phyloP scores from a whole-genome alignment of 495 filamentous ascomycete genomes.

The Neurospora sp. region DNA sequence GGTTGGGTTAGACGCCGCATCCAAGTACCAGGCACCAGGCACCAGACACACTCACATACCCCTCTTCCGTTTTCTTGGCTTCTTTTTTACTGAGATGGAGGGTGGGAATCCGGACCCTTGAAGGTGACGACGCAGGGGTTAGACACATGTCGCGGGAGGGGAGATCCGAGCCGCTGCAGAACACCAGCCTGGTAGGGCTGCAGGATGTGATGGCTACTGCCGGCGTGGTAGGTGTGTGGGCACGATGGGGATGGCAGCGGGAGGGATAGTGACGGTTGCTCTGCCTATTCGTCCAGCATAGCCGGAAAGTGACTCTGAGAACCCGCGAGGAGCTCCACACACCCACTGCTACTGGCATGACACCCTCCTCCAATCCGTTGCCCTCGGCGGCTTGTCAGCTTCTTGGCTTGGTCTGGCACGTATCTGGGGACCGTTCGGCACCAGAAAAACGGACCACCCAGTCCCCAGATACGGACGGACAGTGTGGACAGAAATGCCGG shows the following conservation, averaged over 20 bases:
- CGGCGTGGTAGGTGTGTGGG: conserved; percentile 8
- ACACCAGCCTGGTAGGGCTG: conserved; percentile 12
- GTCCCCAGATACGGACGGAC: neutral
- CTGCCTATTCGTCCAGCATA: neutral
- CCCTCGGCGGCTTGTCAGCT: neutral
- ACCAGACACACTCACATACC: neutral
- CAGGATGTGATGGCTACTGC: conserved; percentile 13
- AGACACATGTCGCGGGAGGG: neutral
- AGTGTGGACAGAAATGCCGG: neutral
- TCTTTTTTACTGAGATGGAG: neutral
- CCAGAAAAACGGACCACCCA: neutral
- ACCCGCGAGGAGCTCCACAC: neutral
- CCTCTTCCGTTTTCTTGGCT: neutral
- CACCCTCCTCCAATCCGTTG: neutral
- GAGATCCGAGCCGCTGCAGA: neutral
- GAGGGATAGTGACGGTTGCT: neutral
- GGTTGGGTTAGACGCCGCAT: neutral
- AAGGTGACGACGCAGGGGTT: neutral
- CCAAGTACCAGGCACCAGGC: neutral
- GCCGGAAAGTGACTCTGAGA: neutral
- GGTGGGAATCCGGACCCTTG: neutral
- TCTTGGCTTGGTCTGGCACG: neutral
- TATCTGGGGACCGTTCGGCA: neutral
- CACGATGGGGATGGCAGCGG: neutral
- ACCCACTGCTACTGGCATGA: neutral